Evolutionary conservation across 352 stramenopile species (phyloP).

Genomic region (Globisporangium viniferum): DNA sequence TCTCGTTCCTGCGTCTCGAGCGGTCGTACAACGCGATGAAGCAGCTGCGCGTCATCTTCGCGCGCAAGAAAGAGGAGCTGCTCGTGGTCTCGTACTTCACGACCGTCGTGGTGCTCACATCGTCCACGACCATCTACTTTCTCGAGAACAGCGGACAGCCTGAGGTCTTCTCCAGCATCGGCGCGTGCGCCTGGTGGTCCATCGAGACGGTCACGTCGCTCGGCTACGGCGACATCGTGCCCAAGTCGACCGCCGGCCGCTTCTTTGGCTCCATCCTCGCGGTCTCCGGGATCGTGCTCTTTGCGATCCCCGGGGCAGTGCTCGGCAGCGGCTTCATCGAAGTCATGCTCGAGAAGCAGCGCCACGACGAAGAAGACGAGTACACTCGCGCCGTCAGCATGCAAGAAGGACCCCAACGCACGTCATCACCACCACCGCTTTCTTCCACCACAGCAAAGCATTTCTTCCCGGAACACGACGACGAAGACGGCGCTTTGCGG

Average conservation of each 20-base stretch:
- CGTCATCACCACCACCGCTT: neutral
- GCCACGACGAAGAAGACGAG: slow-evolving; percentile 34
- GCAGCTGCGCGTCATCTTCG: slow-evolving; percentile 50
- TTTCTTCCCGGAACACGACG: slow-evolving; percentile 1
- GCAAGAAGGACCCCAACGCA: neutral
- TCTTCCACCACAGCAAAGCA: neutral
- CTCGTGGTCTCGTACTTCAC: slow-evolving; percentile 60
- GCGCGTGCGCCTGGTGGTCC: slow-evolving; percentile 52
- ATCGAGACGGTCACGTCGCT: slow-evolving; percentile 70
- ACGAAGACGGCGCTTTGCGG: slow-evolving; percentile 4
- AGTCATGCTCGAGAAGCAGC: slow-evolving; percentile 68
- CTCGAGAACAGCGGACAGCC: slow-evolving; percentile 52
- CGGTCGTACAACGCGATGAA: slow-evolving; percentile 63
- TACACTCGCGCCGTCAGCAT: slow-evolving; percentile 22
- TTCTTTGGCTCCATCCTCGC: slow-evolving; percentile 41
- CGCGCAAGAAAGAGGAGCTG: slow-evolving; percentile 59
- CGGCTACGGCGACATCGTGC: slow-evolving; percentile 62
- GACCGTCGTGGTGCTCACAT: slow-evolving; percentile 46
- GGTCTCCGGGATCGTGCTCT: slow-evolving; percentile 57
- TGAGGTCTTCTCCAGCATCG: slow-evolving; percentile 44
- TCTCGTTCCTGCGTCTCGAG: slow-evolving; percentile 59
- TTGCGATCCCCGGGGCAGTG: slow-evolving; percentile 58
- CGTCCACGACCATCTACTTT: slow-evolving; percentile 66
- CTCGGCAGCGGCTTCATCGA: slow-evolving; percentile 65
- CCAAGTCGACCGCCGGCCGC: slow-evolving; percentile 36